These are phyloP conservation scores for Aspergillus spinulosporus DNA, from an alignment of 2,329 filamentous ascomycete species.

Conservation along the genomic window DNA sequence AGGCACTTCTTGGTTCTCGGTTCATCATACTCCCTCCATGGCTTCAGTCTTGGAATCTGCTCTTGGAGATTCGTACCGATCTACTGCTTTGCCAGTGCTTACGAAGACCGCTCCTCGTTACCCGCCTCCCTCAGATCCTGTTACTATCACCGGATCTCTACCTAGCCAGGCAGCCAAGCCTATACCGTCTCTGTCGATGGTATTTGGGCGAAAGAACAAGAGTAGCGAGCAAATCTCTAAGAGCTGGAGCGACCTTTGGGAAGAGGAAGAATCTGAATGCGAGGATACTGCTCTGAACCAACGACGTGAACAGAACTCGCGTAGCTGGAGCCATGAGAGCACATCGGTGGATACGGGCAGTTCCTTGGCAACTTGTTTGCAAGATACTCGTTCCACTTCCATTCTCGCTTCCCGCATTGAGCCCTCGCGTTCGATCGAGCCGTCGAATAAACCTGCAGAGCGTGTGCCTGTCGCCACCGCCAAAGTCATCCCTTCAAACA, in stretches of 20 bases:
- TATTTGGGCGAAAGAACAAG: constrained; percentile 72
- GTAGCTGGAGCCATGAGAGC: constrained; percentile 78
- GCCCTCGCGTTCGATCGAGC: constrained; percentile 20
- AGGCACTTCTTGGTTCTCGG: constrained; percentile 72
- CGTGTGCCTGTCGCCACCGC: constrained; percentile 61
- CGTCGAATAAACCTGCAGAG: constrained; percentile 52
- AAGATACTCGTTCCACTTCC: constrained; percentile 56
- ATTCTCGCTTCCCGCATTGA: constrained; percentile 50
- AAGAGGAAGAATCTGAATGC: constrained; percentile 71
- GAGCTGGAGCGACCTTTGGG: constrained; percentile 99
- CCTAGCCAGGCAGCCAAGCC: constrained; percentile 62
- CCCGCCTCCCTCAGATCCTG: constrained; percentile 57
- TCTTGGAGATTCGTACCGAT: constrained; percentile 77
- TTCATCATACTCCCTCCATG: constrained; percentile 74
- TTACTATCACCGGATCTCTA: constrained; percentile 78
- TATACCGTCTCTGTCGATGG: constrained; percentile 70
- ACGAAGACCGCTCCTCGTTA: constrained; percentile 43
- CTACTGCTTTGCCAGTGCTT: constrained; percentile 54
- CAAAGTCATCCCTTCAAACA: constrained; percentile 43
- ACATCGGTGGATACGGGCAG: constrained; percentile 52
- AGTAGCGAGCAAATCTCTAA: constrained; percentile 76
- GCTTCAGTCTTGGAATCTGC: constrained; percentile 83
- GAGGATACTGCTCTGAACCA: constrained; percentile 63
- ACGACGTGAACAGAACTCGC: constrained; percentile 63
- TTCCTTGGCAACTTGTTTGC: constrained; percentile 51